Evolutionary conservation across 2,329 filamentous ascomycete genomes (phyloP).

Genomic region (Niveomyces coronatus): DNA sequence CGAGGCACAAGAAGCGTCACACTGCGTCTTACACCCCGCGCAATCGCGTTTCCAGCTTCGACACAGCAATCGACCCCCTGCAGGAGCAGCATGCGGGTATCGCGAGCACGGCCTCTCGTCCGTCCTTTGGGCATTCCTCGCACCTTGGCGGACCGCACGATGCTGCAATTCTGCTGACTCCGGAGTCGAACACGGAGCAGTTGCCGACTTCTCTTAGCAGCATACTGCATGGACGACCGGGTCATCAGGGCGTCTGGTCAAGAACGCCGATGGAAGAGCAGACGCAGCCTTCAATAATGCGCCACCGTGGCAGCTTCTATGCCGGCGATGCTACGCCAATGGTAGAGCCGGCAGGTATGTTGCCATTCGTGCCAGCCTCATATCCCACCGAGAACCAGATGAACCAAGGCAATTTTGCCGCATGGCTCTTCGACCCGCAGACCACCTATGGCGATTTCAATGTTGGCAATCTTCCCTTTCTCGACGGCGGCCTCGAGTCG

Average conservation of each 20-base stretch:
- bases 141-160: slow-evolving; percentile 31
- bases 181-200: slow-evolving; percentile 26
- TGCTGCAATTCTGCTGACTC: slow-evolving; percentile 34
- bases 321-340: slow-evolving; percentile 18
- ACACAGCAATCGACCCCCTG: slow-evolving; percentile 19
- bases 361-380: slow-evolving; percentile 17
- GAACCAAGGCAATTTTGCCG: slow-evolving; percentile 35
- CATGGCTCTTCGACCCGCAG: slow-evolving; percentile 41
- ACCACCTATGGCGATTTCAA: slow-evolving; percentile 31
- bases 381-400: slow-evolving; percentile 24
- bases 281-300: slow-evolving; percentile 23
- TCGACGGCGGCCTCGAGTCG: slow-evolving; percentile 40
- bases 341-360: slow-evolving; percentile 23
- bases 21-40: slow-evolving; percentile 42
- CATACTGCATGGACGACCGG: slow-evolving; percentile 9
- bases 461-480: slow-evolving; percentile 34
- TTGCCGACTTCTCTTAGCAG: slow-evolving; percentile 18
- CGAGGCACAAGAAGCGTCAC: slow-evolving; percentile 57
- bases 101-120: neutral
- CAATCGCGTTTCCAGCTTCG: slow-evolving; percentile 40
- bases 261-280: slow-evolving; percentile 25
- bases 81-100: neutral
- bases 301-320: slow-evolving; percentile 29
- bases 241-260: slow-evolving; percentile 15
- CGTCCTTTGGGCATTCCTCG: slow-evolving; percentile 14